Evolutionary conservation across 2,329 filamentous ascomycete genomes (phyloP).

Genomic region (Alternaria postmessia): DNA sequence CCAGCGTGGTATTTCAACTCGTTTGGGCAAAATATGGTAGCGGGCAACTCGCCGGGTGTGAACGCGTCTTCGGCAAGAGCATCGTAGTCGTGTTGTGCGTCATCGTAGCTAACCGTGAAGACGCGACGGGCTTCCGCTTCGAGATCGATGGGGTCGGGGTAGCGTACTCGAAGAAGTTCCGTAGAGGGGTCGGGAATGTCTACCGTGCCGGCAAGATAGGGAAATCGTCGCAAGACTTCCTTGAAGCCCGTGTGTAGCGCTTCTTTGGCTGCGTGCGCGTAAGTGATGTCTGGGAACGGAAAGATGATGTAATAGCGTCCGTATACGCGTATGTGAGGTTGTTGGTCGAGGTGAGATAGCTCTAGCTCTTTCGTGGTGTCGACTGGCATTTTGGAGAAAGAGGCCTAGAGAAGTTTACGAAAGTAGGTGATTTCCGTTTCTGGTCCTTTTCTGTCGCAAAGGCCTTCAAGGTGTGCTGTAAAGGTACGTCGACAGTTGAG

Average conservation of each 20-base stretch:
- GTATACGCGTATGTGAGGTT: constrained; percentile 25
- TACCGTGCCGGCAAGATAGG: constrained; percentile 27
- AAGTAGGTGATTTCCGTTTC: constrained; percentile 3
- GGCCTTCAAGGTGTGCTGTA: background rate
- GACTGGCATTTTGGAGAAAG: background rate
- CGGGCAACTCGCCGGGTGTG: constrained; percentile 17
- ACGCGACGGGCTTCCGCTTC: constrained; percentile 16
- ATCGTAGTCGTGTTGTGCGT: constrained; percentile 8
- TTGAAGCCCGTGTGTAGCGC: constrained; percentile 20
- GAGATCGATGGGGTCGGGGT: constrained; percentile 13
- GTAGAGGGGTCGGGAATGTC: constrained; percentile 10
- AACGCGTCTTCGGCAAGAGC: constrained; percentile 18
- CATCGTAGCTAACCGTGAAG: constrained; percentile 12
- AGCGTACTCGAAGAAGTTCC: constrained; percentile 17
- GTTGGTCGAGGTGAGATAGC: constrained; percentile 28
- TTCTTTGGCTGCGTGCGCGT: constrained; percentile 18
- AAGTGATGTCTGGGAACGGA: constrained; percentile 20
- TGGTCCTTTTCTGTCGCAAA: background rate
- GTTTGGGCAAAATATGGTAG: constrained; percentile 19
- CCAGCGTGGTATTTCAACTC: constrained; percentile 20
- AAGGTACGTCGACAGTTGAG: background rate
- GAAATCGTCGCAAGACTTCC: constrained; percentile 19
- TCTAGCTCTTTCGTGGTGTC: constrained; percentile 15
- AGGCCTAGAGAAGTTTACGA: constrained; percentile 1
- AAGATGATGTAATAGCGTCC: constrained; percentile 27